Conservation (phyloP, 208 protist species). For the Borovskyia barvae region DNA sequence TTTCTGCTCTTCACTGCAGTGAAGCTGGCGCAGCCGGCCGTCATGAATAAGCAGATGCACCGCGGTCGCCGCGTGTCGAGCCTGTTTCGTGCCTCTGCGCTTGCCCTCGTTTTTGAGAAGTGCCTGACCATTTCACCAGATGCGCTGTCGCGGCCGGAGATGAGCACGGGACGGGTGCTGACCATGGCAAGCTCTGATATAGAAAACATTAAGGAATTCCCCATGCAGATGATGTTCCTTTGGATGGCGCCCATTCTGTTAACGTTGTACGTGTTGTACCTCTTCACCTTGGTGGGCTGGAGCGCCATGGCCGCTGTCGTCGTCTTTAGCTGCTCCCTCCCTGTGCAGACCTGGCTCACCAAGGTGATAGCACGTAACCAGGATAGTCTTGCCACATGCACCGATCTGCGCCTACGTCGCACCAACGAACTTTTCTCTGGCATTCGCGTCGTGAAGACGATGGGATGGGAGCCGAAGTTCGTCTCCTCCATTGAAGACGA, state of each 20-base stretch:
- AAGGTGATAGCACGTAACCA: conserved; percentile 22
- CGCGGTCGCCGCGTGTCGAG: conserved; percentile 26
- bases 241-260: conserved; percentile 71
- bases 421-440: conserved; percentile 90
- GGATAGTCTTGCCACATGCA: conserved; percentile 27
- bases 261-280: conserved; percentile 33
- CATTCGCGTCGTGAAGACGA: conserved; percentile 93
- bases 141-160: conserved; percentile 60
- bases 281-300: conserved; percentile 66
- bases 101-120: conserved; percentile 78
- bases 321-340: conserved; percentile 60
- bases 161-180: conserved; percentile 79
- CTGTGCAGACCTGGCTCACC: conserved; percentile 57
- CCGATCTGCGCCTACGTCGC: conserved; percentile 82
- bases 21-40: conserved; percentile 37
- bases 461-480: conserved; percentile 86
- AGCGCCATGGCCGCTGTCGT: conserved; percentile 66
- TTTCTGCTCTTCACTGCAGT: conserved; percentile 8
- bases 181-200: conserved; percentile 87
- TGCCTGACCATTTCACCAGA: conserved; percentile 48
- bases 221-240: conserved; percentile 34
- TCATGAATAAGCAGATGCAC: conserved; percentile 42
- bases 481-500: conserved; percentile 27
- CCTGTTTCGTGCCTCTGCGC: conserved; percentile 58
- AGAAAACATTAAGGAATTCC: conserved; percentile 41